Conservation (phyloP, 2,329 filamentous ascomycete species). For the Penicillium sp. region DNA sequence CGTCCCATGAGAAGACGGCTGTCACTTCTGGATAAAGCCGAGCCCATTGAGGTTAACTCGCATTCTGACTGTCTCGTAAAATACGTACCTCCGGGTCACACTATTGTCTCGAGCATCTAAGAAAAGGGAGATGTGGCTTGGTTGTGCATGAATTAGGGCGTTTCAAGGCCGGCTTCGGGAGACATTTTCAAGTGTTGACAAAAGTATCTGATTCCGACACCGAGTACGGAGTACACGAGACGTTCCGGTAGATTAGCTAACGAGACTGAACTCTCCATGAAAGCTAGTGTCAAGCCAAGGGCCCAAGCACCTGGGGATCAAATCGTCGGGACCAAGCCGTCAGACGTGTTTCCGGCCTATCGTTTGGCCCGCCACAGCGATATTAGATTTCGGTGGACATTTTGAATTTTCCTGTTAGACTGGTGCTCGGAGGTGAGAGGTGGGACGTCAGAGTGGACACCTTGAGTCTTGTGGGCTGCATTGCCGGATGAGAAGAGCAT, state of each 20-base stretch:
- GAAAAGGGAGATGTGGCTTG: background rate
- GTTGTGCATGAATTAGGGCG: background rate
- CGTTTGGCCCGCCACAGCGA: background rate
- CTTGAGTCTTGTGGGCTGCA: too few species aligned
- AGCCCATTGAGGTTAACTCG: too few species aligned
- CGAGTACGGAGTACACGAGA: background rate
- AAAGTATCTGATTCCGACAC: background rate
- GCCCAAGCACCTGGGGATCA: background rate
- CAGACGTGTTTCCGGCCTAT: conserved; percentile 10
- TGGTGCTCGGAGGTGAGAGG: background rate
- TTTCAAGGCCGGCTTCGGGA: background rate
- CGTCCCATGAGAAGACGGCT: too few species aligned
- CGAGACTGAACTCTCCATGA: background rate
- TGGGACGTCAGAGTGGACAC: background rate
- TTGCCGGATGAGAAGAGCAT: conserved; percentile 6
- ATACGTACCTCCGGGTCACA: background rate
- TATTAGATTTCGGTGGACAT: background rate
- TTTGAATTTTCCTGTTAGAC: background rate
- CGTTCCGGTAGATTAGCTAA: background rate
- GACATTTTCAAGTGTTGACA: background rate
- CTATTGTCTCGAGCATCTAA: background rate
- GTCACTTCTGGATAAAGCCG: too few species aligned
- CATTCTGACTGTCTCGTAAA: background rate
- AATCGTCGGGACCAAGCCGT: background rate
- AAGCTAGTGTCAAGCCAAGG: conserved; percentile 5